Percentiles rank a stretch among this genome's conserved stretches.
These are phyloP conservation scores for Penicillium goetzii DNA, from an alignment of 495 filamentous ascomycete species.

Conservation along the genomic window DNA sequence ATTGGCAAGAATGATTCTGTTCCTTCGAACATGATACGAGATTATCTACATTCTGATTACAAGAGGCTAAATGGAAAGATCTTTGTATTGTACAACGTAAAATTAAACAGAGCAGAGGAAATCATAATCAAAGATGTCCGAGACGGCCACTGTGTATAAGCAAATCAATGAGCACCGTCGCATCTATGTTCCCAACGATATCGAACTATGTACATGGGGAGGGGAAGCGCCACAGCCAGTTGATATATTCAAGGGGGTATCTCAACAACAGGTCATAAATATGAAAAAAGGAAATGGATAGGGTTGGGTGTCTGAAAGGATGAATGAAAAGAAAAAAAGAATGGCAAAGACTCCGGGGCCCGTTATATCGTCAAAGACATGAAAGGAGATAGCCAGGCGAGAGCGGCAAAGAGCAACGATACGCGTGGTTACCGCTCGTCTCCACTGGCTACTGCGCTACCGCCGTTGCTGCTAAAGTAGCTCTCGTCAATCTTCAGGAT, in stretches of 20 bases:
- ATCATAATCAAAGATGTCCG: slow-evolving; percentile 9
- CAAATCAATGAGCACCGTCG: slow-evolving; percentile 25
- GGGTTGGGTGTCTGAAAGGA: neutral
- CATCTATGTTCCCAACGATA: slow-evolving; percentile 38
- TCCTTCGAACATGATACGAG: neutral
- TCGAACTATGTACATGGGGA: slow-evolving; percentile 48
- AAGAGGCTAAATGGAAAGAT: neutral
- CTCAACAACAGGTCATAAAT: slow-evolving; percentile 32
- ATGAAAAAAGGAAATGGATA: slow-evolving; percentile 6
- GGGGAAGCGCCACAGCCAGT: slow-evolving; percentile 37
- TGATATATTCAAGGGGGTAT: slow-evolving; percentile 49
- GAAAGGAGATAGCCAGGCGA: slow-evolving; percentile 18
- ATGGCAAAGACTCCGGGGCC: slow-evolving; percentile 22
- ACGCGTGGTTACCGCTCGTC: slow-evolving; percentile 20
- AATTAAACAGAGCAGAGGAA: neutral
- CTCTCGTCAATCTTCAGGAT: slow-evolving; percentile 76
- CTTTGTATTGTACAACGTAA: neutral
- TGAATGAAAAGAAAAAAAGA: slow-evolving; percentile 17
- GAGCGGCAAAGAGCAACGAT: neutral
- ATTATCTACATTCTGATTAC: neutral
- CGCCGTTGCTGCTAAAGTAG: slow-evolving; percentile 53
- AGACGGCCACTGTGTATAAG: slow-evolving; percentile 14
- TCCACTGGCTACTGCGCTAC: slow-evolving; percentile 33
- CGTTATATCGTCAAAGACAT: slow-evolving; percentile 33
- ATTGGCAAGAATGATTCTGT: no score